Evolutionary conservation across 2,329 filamentous ascomycete species (phyloP), one percentile per base, ranked within the genome.

Genomic region (Gremmenia infestans): DNA sequence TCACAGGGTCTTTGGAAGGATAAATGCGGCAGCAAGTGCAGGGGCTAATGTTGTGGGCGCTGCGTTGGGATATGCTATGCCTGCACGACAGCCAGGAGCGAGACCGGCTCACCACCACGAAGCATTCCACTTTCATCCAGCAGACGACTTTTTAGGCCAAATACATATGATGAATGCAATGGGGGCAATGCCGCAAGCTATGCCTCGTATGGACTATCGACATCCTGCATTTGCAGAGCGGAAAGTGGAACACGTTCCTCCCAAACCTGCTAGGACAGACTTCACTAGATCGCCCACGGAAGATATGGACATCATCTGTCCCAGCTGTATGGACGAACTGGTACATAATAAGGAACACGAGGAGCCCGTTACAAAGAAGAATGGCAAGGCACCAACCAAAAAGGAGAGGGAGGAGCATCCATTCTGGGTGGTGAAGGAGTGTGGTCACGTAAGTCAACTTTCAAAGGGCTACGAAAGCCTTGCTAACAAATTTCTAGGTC

Each of bases 391-490:
- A 19, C 72, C 76, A 6, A 80, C 78, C 22, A 69, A 56, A 53
- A 71, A 79, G 53, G 77, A 79, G 22, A 76, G 81, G 28, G 69
- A 76, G 36, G 91, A 96, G 72, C 86, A 89, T 68, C 88, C 96
- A 66, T 93, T 97, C 60, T 97, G 92, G 91, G 87, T 94, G 0
- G 80, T 94, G 37, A 96, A 92, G 72, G 81, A 81, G 51, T 99
- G 94, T 70, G 94, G 94, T 61, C 94, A 99, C 75, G 94, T 97
- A 80, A 72, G 82, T 77, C 43, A 15, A 50, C 28, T 46, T 49
- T 9, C 19, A 45, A 1, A 36, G 8, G 4, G 7, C 23, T 32
- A 35, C 4, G 11, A 22, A 45, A 35, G 14, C 14, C 25, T 17
- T 59, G 36, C 62, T 72, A 58, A 72, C 48, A 32, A 49, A 19